A percentile compares a stretch with the other conserved stretches of the same genome.
phyloP scores from a whole-genome alignment of 2,329 filamentous ascomycete species.

The Colletotrichum sp. region DNA sequence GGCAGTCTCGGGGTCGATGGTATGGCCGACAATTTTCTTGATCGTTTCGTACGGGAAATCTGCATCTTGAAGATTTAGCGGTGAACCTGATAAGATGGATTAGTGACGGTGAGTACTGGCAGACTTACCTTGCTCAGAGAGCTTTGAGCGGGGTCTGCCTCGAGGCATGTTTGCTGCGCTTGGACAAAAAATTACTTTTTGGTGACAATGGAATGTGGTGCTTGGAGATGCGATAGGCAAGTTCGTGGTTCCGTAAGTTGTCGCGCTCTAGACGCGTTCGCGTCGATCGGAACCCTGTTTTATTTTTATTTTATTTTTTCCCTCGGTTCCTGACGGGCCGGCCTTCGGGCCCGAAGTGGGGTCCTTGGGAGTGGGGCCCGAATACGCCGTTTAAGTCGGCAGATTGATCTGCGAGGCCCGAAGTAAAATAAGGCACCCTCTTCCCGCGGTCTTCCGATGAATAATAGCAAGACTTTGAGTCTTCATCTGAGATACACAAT shows the following conservation, averaged over 20 bases:
- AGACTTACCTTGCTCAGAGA: slow-evolving; percentile 1
- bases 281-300: background rate
- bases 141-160: background rate
- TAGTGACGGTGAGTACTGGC: too few species aligned
- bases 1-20: background rate
- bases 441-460: background rate
- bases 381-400: background rate
- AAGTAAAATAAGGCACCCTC: background rate
- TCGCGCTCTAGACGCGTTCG: slow-evolving; percentile 9
- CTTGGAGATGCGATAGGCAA: background rate
- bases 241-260: background rate
- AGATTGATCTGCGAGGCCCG: background rate
- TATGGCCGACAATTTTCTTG: slow-evolving; percentile 1
- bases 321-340: background rate
- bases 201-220: background rate
- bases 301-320: background rate
- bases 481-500: background rate
- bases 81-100: background rate
- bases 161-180: background rate
- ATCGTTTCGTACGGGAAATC: slow-evolving; percentile 11
- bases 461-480: background rate
- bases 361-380: background rate
- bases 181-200: background rate
- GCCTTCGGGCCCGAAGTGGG: background rate
- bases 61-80: background rate